Conservation (phyloP, 164 flowering plant species). For the Vitis cinerea region DNA sequence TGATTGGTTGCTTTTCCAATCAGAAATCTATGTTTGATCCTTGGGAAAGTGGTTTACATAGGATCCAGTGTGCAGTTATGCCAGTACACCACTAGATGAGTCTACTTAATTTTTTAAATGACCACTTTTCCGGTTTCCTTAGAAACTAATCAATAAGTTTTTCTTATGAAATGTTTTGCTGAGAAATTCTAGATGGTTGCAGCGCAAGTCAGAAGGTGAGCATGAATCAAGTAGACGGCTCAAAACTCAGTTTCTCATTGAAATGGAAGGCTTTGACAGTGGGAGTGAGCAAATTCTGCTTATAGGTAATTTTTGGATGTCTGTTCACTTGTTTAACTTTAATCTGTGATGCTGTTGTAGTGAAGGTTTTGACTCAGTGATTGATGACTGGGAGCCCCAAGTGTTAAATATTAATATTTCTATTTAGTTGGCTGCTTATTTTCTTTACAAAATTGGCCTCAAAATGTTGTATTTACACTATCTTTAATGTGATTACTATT, state of each 20-base stretch:
- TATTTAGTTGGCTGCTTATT: no score
- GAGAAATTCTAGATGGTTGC: slow-evolving; percentile 26
- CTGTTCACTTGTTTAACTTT: not conserved
- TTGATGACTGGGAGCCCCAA: no score
- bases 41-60: not conserved
- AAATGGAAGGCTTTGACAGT: slow-evolving; percentile 99
- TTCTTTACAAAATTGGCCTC: no score
- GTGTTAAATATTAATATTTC: no score
- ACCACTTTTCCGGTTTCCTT: not conserved
- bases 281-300: slow-evolving; percentile 94
- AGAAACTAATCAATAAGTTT: not conserved
- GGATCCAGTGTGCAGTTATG: not conserved
- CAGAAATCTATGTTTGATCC: not conserved
- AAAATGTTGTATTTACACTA: not conserved
- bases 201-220: slow-evolving; percentile 99
- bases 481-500: not conserved
- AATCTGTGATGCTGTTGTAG: not conserved
- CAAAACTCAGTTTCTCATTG: slow-evolving; percentile 97
- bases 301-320: slow-evolving; percentile 55
- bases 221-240: slow-evolving; percentile 96
- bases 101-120: not conserved
- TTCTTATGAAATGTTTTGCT: slow-evolving; percentile 8
- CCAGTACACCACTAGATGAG: not conserved
- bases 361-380: no score
- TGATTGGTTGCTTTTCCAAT: not conserved